phyloP scores from a whole-genome alignment of 2,329 filamentous ascomycete genomes.

The Sphaceloma murrayae region DNA sequence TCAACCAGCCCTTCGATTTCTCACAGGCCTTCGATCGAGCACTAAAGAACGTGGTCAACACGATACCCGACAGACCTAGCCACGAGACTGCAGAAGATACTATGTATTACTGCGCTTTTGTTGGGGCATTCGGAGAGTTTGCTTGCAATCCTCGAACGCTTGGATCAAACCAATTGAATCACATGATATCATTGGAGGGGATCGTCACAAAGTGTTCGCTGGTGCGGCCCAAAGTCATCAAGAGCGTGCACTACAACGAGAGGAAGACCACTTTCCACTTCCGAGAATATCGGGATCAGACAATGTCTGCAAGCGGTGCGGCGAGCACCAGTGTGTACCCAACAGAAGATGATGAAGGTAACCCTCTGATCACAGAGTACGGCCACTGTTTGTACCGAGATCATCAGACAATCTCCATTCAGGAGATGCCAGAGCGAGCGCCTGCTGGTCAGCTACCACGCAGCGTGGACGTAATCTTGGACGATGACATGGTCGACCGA shows the following conservation, averaged over 20 bases:
- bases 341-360: conserved; percentile 84
- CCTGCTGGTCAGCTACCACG: conserved; percentile 91
- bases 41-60: conserved; percentile 77
- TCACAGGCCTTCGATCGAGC: conserved; percentile 81
- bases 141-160: conserved; percentile 90
- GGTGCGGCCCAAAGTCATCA: conserved; percentile 93
- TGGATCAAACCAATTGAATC: conserved; percentile 80
- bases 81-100: conserved; percentile 69
- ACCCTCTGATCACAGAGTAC: conserved; percentile 88
- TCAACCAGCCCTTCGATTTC: conserved; percentile 82
- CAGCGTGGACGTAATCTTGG: conserved; percentile 90
- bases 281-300: conserved; percentile 89
- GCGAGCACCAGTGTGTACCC: conserved; percentile 90
- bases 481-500: conserved; percentile 90
- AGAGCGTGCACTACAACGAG: conserved; percentile 95
- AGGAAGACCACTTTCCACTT: conserved; percentile 76
- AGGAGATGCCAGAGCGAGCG: conserved; percentile 97
- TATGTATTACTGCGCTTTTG: conserved; percentile 91
- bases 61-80: conserved; percentile 63
- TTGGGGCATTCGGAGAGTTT: conserved; percentile 90
- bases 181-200: conserved; percentile 94
- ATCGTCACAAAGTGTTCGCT: conserved; percentile 95
- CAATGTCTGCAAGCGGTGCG: conserved; percentile 80
- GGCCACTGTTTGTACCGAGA: conserved; percentile 92
- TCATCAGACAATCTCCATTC: conserved; percentile 94